These are phyloP conservation scores for Pythium aquatile DNA, from an alignment of 352 stramenopile genomes.

Conservation along the genomic window DNA sequence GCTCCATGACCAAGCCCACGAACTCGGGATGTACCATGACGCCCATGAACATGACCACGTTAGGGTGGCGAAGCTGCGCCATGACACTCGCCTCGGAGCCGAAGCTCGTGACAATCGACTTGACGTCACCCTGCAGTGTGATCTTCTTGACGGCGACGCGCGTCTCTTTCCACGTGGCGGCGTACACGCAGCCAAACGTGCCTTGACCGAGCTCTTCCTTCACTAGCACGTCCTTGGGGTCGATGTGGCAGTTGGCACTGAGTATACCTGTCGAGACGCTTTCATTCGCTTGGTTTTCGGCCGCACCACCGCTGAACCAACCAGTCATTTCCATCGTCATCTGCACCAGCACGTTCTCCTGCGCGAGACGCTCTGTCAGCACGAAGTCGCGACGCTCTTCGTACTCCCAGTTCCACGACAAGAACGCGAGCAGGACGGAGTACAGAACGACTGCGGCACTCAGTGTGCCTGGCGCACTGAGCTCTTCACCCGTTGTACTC, in stretches of 20 bases:
- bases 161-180: constrained; percentile 79
- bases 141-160: constrained; percentile 86
- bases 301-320: constrained; percentile 80
- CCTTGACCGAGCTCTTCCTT: constrained; percentile 78
- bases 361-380: constrained; percentile 71
- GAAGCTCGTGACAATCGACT: constrained; percentile 82
- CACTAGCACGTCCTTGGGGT: constrained; percentile 76
- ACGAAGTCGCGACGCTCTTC: constrained; percentile 86
- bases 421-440: constrained; percentile 74
- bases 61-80: constrained; percentile 79
- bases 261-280: constrained; percentile 50
- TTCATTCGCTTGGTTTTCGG: constrained; percentile 47
- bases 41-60: constrained; percentile 91
- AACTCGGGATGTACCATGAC: constrained; percentile 87
- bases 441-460: constrained; percentile 73
- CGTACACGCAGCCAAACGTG: constrained; percentile 77
- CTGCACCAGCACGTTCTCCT: constrained; percentile 86
- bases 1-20: constrained; percentile 87
- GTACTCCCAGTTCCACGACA: constrained; percentile 89
- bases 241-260: constrained; percentile 82
- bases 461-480: constrained; percentile 69
- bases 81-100: constrained; percentile 81
- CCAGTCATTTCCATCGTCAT: constrained; percentile 90
- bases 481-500: constrained; percentile 27
- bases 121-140: constrained; percentile 71